phyloP scores from a whole-genome alignment of 2,329 filamentous ascomycete species.

The Epichloe glyceriae region DNA sequence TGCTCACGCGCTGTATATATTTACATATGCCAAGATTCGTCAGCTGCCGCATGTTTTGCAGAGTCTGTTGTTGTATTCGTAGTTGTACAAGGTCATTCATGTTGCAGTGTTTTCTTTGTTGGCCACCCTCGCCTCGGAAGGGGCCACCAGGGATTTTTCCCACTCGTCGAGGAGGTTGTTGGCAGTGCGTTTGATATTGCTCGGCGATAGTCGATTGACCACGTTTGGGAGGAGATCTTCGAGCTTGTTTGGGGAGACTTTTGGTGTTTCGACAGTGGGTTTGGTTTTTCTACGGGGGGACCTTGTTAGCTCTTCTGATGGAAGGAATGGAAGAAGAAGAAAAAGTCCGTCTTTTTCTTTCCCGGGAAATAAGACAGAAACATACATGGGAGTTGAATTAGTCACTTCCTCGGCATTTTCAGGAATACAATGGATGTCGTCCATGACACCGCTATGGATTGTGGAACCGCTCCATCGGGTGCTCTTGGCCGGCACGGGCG shows the following conservation, averaged over 20 bases:
- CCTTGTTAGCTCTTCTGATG: background rate
- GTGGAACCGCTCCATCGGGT: slow-evolving; percentile 53
- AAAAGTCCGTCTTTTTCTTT: background rate
- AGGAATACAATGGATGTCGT: slow-evolving; percentile 32
- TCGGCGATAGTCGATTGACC: slow-evolving; percentile 58
- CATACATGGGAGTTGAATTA: slow-evolving; percentile 18
- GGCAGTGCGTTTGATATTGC: slow-evolving; percentile 71
- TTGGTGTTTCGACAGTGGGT: slow-evolving; percentile 16
- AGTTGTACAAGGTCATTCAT: background rate
- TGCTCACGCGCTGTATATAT: background rate
- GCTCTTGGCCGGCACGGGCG: slow-evolving; percentile 38
- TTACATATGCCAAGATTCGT: background rate
- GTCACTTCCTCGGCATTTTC: slow-evolving; percentile 35
- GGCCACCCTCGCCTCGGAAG: slow-evolving; percentile 7
- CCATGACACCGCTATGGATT: slow-evolving; percentile 26
- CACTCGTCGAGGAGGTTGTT: slow-evolving; percentile 80
- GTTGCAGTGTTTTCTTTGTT: slow-evolving; percentile 20
- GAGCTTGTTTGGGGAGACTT: slow-evolving; percentile 28
- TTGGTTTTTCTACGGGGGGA: slow-evolving; percentile 19
- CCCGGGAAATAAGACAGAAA: background rate
- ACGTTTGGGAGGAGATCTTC: slow-evolving; percentile 54
- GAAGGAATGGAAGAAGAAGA: background rate
- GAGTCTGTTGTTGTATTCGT: slow-evolving; percentile 7
- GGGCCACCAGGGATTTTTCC: slow-evolving; percentile 48
- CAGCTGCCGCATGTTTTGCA: background rate